Conservation (phyloP, 257 asterid genomes). For the Scutellaria galericulata region DNA sequence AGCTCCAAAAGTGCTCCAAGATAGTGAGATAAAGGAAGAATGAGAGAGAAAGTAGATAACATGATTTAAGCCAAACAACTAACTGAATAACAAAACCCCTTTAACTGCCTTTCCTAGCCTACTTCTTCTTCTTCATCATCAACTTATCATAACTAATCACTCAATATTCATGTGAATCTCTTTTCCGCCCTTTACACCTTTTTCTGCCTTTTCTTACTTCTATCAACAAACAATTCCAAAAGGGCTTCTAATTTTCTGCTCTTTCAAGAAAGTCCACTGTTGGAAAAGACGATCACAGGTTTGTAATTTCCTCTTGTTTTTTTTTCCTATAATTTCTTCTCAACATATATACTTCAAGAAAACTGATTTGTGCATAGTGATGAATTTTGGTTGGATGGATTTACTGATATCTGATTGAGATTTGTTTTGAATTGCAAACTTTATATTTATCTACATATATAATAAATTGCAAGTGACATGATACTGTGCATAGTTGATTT, state of each 20-base stretch:
- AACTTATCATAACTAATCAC: conserved; percentile 24
- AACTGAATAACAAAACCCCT: conserved; percentile 33
- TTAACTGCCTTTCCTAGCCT: neutral
- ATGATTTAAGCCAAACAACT: conserved; percentile 35
- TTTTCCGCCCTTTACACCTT: conserved; percentile 13
- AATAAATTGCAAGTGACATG: no score
- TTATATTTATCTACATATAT: no score
- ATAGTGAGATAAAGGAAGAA: conserved; percentile 19
- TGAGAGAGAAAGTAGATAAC: conserved; percentile 45
- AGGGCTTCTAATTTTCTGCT: conserved; percentile 27
- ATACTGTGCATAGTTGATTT: no score
- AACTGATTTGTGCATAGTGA: no score
- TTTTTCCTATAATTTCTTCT: neutral
- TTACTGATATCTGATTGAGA: neutral
- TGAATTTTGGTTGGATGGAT: no score
- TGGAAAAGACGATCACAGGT: conserved; percentile 45
- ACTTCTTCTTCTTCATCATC: neutral
- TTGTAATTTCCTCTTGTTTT: neutral
- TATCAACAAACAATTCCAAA: neutral
- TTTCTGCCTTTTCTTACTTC: conserved; percentile 9
- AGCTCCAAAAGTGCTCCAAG: conserved; percentile 52
- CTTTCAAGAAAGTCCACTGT: conserved; percentile 37
- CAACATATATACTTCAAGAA: no score
- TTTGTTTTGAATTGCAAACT: neutral
- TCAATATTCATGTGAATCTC: conserved; percentile 53